These are phyloP conservation scores for Aegilops tauschii DNA, from an alignment of 176 grass and related monocot species.

Conservation along the genomic window DNA sequence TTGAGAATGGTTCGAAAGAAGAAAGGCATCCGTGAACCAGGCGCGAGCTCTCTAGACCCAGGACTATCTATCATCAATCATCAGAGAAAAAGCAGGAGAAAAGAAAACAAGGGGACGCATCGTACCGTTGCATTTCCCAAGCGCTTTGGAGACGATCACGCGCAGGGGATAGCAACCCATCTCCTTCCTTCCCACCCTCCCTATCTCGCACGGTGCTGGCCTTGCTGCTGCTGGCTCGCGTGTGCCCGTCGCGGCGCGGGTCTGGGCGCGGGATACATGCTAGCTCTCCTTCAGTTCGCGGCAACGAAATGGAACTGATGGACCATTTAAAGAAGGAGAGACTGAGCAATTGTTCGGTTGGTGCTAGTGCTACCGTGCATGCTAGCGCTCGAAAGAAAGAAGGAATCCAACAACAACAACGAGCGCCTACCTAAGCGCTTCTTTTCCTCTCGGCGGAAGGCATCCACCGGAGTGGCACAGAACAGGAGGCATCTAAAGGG, in stretches of 20 bases:
- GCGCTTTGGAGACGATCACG: constrained; percentile 56
- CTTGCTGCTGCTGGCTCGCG: background rate
- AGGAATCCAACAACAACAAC: constrained; percentile 42
- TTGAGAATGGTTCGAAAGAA: no score
- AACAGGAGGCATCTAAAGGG: constrained; percentile 33
- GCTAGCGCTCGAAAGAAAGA: background rate
- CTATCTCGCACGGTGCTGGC: constrained; percentile 1
- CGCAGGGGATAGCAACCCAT: constrained; percentile 88
- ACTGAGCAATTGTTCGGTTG: constrained; percentile 5
- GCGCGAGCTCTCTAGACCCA: no score
- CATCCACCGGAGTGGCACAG: background rate
- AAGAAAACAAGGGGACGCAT: background rate
- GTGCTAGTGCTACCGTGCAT: constrained; percentile 22
- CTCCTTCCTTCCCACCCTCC: background rate
- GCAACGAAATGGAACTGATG: constrained; percentile 9
- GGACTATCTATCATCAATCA: background rate
- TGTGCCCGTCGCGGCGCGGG: background rate
- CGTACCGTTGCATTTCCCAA: constrained; percentile 72
- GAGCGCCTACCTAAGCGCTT: constrained; percentile 37
- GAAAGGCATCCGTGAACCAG: no score
- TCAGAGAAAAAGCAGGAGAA: no score
- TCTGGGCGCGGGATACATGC: constrained; percentile 35
- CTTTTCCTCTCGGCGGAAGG: constrained; percentile 34
- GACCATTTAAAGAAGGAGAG: constrained; percentile 34
- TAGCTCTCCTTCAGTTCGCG: background rate